phyloP scores from a whole-genome alignment of 2,329 filamentous ascomycete species.

The Pseudocercospora pini-densiflorae region DNA sequence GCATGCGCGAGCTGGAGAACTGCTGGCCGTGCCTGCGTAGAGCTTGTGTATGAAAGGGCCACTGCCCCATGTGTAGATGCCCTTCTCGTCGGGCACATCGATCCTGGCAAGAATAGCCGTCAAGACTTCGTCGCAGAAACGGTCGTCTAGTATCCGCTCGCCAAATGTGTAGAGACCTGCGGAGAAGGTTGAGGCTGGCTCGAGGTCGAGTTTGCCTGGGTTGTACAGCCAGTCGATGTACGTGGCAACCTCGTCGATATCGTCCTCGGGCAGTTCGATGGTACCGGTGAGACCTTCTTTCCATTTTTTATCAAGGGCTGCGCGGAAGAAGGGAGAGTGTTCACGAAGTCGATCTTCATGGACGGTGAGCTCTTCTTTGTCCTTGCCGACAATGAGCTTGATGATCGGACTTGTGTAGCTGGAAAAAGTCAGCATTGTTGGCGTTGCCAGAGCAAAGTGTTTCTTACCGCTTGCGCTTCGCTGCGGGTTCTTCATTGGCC shows the following conservation, averaged over 20 bases:
- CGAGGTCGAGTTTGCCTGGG: background rate
- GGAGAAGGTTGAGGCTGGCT: background rate
- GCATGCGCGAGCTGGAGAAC: background rate
- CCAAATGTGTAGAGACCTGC: slow-evolving; percentile 14
- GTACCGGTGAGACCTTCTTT: slow-evolving; percentile 3
- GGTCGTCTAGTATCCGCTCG: slow-evolving; percentile 10
- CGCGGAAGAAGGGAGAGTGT: slow-evolving; percentile 13
- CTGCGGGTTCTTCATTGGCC: background rate
- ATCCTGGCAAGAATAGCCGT: background rate
- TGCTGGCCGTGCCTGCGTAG: background rate
- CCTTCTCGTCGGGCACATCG: background rate
- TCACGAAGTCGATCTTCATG: slow-evolving; percentile 16
- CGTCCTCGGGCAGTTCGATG: slow-evolving; percentile 16
- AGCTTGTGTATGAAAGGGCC: background rate
- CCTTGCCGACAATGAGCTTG: background rate
- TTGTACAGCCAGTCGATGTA: slow-evolving; percentile 27
- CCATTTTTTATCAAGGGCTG: slow-evolving; percentile 20
- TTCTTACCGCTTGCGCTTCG: slow-evolving; percentile 8
- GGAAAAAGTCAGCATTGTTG: background rate
- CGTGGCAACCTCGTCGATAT: background rate
- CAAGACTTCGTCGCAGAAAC: background rate
- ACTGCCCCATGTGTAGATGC: background rate
- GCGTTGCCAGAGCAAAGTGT: background rate
- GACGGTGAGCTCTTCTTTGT: background rate
- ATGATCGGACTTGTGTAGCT: slow-evolving; percentile 16